Conservation (phyloP, 805 yeast genomes). For the Vanderwaltozyma verrucispora region DNA sequence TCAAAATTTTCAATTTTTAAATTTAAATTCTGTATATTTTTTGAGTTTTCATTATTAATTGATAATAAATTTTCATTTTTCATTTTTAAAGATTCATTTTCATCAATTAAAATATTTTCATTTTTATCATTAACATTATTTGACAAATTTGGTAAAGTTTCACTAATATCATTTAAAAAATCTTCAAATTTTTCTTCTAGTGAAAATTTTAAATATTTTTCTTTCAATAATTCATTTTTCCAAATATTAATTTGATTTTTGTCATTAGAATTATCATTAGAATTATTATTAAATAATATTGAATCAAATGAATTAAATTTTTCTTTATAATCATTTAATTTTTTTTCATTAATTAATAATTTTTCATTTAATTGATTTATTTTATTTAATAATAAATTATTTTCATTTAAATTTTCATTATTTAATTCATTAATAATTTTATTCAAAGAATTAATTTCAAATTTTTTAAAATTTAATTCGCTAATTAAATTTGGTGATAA, state of each 20-base stretch:
- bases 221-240: slow-evolving; percentile 1
- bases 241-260: neutral
- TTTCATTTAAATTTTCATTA: neutral
- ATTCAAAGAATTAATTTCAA: neutral
- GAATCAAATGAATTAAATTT: neutral
- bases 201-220: neutral
- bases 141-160: neutral
- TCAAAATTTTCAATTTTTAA: slow-evolving; percentile 21
- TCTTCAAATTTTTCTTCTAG: slow-evolving; percentile 1
- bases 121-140: neutral
- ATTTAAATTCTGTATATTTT: neutral
- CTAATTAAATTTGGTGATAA: too few species aligned
- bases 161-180: neutral
- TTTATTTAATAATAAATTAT: neutral
- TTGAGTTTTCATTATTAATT: slow-evolving; percentile 23
- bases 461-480: neutral
- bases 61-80: too few species aligned
- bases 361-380: neutral
- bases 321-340: neutral
- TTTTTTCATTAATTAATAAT: neutral
- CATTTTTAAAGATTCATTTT: neutral
- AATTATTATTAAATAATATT: neutral
- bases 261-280: neutral
- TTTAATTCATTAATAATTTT: neutral
- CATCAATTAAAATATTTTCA: neutral